Percentiles rank a stretch among this genome's conserved stretches.
Conservation (phyloP, 768 basidiomycete genomes). For the Pholiota microspora region DNA sequence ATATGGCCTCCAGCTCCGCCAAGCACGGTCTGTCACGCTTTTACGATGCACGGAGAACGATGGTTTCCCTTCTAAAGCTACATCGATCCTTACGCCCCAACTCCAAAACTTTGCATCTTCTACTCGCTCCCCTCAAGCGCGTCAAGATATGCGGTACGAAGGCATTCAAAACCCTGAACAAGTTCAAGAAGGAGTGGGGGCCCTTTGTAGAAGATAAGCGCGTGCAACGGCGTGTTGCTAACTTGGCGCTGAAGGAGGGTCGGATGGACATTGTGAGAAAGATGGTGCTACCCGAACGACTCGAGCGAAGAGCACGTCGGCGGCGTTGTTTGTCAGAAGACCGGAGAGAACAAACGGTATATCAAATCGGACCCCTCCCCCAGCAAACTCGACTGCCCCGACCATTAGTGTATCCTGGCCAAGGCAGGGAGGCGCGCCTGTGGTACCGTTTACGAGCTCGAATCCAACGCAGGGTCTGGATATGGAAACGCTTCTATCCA, state of each 20-base stretch:
- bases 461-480: slow-evolving; percentile 8
- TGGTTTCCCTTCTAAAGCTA: slow-evolving; percentile 42
- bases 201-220: slow-evolving; percentile 48
- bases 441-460: slow-evolving; percentile 23
- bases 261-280: slow-evolving; percentile 47
- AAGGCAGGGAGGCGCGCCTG: slow-evolving; percentile 30
- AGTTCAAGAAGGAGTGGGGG: slow-evolving; percentile 59
- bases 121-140: slow-evolving; percentile 50
- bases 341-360: slow-evolving; percentile 13
- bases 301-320: slow-evolving; percentile 7
- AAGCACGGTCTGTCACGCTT: slow-evolving; percentile 40
- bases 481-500: background rate
- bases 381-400: slow-evolving; percentile 20
- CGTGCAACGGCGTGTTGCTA: slow-evolving; percentile 58
- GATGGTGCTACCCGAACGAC: slow-evolving; percentile 10
- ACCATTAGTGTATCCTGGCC: slow-evolving; percentile 26
- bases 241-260: slow-evolving; percentile 64
- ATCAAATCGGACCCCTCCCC: slow-evolving; percentile 7
- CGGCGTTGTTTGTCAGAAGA: slow-evolving; percentile 14
- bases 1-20: slow-evolving; percentile 35
- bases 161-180: slow-evolving; percentile 41
- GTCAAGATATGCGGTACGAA: slow-evolving; percentile 53
- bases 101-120: slow-evolving; percentile 54
- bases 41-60: slow-evolving; percentile 39
- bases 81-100: slow-evolving; percentile 55